phyloP scores from a whole-genome alignment of 2,329 filamentous ascomycete genomes.

The Cercospora canescens region DNA sequence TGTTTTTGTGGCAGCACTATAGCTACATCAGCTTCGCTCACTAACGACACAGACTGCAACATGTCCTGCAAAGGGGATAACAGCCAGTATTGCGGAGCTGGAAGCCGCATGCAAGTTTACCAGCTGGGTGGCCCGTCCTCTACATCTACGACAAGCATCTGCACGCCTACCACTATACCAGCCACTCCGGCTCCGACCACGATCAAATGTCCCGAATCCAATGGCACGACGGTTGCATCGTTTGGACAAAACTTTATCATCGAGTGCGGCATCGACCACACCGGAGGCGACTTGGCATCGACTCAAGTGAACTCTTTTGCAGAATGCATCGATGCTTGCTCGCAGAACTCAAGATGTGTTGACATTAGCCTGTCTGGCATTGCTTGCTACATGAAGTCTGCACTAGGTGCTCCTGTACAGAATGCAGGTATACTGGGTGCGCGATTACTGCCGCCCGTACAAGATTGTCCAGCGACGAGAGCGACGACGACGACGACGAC shows the following conservation, averaged over 20 bases:
- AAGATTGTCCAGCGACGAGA: constrained; percentile 7
- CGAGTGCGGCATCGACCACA: constrained; percentile 27
- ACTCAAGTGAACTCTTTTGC: constrained; percentile 28
- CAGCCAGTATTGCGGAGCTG: constrained; percentile 33
- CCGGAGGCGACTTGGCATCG: constrained; percentile 32
- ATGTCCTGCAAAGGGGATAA: constrained; percentile 29
- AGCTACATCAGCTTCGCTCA: background rate
- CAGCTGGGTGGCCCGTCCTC: background rate
- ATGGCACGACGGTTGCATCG: constrained; percentile 28
- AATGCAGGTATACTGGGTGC: constrained; percentile 30
- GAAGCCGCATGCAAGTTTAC: constrained; percentile 29
- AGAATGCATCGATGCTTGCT: constrained; percentile 35
- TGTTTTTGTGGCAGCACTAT: constrained; percentile 17
- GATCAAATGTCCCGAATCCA: constrained; percentile 31
- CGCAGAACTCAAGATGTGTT: constrained; percentile 33
- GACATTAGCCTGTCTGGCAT: constrained; percentile 34
- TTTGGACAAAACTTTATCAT: constrained; percentile 31
- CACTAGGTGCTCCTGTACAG: constrained; percentile 24
- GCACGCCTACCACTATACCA: constrained; percentile 14
- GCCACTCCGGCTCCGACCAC: constrained; percentile 17
- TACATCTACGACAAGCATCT: constrained; percentile 9
- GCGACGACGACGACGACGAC: constrained; percentile 19
- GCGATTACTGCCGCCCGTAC: constrained; percentile 24
- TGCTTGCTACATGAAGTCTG: constrained; percentile 36
- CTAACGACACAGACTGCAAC: constrained; percentile 10